Percentiles rank a stretch among this genome's conserved stretches.
These are phyloP conservation scores for Penicillium chermesinum DNA, from an alignment of 495 filamentous ascomycete genomes.

Conservation along the genomic window DNA sequence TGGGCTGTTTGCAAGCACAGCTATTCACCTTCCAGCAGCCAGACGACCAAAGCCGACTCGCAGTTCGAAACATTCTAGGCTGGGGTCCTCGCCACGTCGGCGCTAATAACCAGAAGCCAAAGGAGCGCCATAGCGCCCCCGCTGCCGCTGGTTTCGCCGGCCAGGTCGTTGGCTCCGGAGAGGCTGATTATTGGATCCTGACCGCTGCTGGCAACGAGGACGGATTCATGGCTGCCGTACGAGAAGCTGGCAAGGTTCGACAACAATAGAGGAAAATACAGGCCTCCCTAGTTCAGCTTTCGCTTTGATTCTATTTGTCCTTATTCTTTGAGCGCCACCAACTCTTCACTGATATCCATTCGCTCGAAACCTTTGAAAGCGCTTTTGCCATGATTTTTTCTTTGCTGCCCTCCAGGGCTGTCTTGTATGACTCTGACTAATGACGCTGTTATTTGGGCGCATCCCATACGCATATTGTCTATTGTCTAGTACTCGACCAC, in stretches of 20 bases:
- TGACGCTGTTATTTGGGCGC: constrained; percentile 2
- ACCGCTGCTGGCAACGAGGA: constrained; percentile 53
- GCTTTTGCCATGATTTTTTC: not conserved
- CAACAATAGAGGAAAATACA: constrained; percentile 6
- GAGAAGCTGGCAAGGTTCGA: constrained; percentile 63
- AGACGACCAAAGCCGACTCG: constrained; percentile 32
- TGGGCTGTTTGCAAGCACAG: constrained; percentile 57
- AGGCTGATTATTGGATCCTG: constrained; percentile 43
- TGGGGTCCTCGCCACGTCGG: constrained; percentile 45
- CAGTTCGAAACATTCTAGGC: constrained; percentile 43
- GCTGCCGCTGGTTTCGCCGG: constrained; percentile 38
- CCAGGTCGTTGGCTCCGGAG: constrained; percentile 31
- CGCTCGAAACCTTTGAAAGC: constrained; percentile 1
- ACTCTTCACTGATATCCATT: constrained; percentile 1
- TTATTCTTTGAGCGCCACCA: not conserved
- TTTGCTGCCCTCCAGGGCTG: not conserved
- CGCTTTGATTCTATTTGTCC: not conserved
- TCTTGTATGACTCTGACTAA: constrained; percentile 11
- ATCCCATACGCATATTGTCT: constrained; percentile 4
- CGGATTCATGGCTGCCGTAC: constrained; percentile 63
- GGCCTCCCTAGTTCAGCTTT: not conserved
- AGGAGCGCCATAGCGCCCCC: constrained; percentile 40
- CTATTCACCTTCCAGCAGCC: constrained; percentile 54
- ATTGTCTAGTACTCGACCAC: constrained; percentile 10
- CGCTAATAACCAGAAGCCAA: constrained; percentile 25